Conservation (phyloP, 2,329 filamentous ascomycete species). For the Ophiostoma tasmaniense region DNA sequence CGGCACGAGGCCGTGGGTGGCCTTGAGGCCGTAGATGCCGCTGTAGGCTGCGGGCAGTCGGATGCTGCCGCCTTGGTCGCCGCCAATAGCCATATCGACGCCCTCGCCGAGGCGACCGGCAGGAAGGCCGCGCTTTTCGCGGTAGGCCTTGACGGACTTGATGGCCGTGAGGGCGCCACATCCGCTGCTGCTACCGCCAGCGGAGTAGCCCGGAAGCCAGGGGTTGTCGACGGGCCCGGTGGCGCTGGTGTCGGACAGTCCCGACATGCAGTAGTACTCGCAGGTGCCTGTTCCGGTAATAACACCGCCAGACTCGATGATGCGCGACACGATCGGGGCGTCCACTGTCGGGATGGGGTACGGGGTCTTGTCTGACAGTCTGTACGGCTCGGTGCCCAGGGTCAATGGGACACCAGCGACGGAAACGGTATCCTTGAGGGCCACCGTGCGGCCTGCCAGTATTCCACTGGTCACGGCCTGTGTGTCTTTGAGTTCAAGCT, state of each 20-base stretch:
- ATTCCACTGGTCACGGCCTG: constrained; percentile 32
- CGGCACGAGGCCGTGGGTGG: constrained; percentile 40
- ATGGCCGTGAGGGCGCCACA: constrained; percentile 40
- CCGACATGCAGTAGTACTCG: constrained; percentile 54
- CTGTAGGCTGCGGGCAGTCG: constrained; percentile 45
- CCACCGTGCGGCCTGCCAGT: constrained; percentile 64
- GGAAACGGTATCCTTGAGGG: constrained; percentile 68
- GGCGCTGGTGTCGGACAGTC: constrained; percentile 53
- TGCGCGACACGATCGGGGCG: constrained; percentile 25
- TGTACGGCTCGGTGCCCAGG: constrained; percentile 40
- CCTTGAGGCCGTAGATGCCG: constrained; percentile 38
- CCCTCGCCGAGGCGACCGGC: constrained; percentile 34
- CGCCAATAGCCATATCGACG: constrained; percentile 41
- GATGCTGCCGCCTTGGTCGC: constrained; percentile 66
- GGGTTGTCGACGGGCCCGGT: constrained; percentile 68
- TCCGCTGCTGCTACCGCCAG: constrained; percentile 67
- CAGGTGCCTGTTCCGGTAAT: constrained; percentile 69
- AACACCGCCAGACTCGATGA: constrained; percentile 56
- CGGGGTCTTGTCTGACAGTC: constrained; percentile 29
- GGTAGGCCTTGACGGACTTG: constrained; percentile 14
- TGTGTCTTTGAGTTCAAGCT: constrained; percentile 24
- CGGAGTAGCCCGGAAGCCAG: constrained; percentile 63
- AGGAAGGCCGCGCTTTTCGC: constrained; percentile 48
- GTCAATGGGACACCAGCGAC: constrained; percentile 54
- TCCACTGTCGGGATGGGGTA: constrained; percentile 64